Percentiles rank a stretch among this genome's conserved stretches.
These are phyloP conservation scores for Artemisia annua DNA, from an alignment of 129 eudicot species.

Conservation along the genomic window DNA sequence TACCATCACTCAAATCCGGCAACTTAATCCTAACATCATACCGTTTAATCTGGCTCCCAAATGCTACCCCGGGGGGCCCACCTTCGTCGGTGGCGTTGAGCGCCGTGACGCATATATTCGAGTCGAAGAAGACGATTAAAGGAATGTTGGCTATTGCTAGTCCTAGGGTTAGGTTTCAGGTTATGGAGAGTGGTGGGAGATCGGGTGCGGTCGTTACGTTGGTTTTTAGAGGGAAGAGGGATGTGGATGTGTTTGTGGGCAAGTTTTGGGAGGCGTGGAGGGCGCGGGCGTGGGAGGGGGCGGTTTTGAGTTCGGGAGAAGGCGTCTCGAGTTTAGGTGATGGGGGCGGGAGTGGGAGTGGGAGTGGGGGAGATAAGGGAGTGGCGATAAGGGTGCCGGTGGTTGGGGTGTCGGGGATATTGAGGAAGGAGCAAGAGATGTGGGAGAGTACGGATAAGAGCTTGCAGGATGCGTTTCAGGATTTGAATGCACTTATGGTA, in stretches of 20 bases:
- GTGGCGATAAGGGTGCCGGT: slow-evolving; percentile 68
- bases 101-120: slow-evolving; percentile 60
- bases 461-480: slow-evolving; percentile 99
- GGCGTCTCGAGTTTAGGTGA: slow-evolving; percentile 16
- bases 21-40: slow-evolving; percentile 72
- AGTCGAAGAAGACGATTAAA: slow-evolving; percentile 67
- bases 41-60: slow-evolving; percentile 77
- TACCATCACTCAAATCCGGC: slow-evolving; percentile 57
- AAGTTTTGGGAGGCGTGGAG: slow-evolving; percentile 90
- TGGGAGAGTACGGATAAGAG: slow-evolving; percentile 99
- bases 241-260: slow-evolving; percentile 62
- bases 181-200: slow-evolving; percentile 31
- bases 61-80: slow-evolving; percentile 15
- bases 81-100: slow-evolving; percentile 51
- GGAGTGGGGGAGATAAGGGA: slow-evolving; percentile 23
- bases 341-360: slow-evolving; percentile 26
- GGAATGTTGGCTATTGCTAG: slow-evolving; percentile 78
- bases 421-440: slow-evolving; percentile 98
- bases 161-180: slow-evolving; percentile 80
- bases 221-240: slow-evolving; percentile 68
- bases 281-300: slow-evolving; percentile 66
- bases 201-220: slow-evolving; percentile 49
- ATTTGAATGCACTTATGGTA: slow-evolving; percentile 97
- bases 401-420: slow-evolving; percentile 84
- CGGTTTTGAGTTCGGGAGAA: not conserved